Conservation (phyloP, 2,329 filamentous ascomycete species). For the Botrytis sinoallii region DNA sequence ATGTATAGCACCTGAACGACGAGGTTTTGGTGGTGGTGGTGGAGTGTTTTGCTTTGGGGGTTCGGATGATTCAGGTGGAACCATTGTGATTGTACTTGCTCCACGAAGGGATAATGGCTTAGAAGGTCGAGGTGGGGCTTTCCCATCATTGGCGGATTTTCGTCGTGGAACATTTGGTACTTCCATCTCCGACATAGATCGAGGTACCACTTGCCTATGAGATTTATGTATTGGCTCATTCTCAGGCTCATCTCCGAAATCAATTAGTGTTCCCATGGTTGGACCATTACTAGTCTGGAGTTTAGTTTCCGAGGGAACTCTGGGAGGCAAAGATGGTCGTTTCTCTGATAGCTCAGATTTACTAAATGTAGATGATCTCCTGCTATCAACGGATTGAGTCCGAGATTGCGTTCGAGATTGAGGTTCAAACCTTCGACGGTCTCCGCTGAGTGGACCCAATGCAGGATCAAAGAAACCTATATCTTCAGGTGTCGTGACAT, state of each 20-base stretch:
- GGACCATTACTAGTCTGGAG: conserved; percentile 38
- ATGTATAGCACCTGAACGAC: conserved; percentile 25
- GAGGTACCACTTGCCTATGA: conserved; percentile 31
- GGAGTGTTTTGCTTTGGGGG: conserved; percentile 43
- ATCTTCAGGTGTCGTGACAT: conserved; percentile 78
- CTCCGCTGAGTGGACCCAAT: conserved; percentile 34
- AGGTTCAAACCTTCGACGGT: conserved; percentile 24
- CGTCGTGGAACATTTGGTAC: conserved; percentile 35
- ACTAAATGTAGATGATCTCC: conserved; percentile 20
- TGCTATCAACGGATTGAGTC: conserved; percentile 27
- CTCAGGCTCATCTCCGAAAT: conserved; percentile 54
- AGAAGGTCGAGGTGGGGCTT: conserved; percentile 51
- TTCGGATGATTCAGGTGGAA: conserved; percentile 40
- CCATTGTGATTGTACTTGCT: conserved; percentile 27
- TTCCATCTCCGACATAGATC: conserved; percentile 33
- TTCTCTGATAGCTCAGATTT: conserved; percentile 24
- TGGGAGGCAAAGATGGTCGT: conserved; percentile 32
- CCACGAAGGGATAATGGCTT: conserved; percentile 57
- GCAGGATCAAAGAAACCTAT: conserved; percentile 71
- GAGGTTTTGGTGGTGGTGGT: conserved; percentile 34
- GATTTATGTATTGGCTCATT: conserved; percentile 40
- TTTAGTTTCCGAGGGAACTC: conserved; percentile 29
- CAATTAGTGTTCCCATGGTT: conserved; percentile 56
- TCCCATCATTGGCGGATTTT: conserved; percentile 26
- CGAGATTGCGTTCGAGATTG: conserved; percentile 23